These are phyloP conservation scores for Boletellus deceptivus DNA, from an alignment of 1,284 basidiomycete species.

Conservation along the genomic window DNA sequence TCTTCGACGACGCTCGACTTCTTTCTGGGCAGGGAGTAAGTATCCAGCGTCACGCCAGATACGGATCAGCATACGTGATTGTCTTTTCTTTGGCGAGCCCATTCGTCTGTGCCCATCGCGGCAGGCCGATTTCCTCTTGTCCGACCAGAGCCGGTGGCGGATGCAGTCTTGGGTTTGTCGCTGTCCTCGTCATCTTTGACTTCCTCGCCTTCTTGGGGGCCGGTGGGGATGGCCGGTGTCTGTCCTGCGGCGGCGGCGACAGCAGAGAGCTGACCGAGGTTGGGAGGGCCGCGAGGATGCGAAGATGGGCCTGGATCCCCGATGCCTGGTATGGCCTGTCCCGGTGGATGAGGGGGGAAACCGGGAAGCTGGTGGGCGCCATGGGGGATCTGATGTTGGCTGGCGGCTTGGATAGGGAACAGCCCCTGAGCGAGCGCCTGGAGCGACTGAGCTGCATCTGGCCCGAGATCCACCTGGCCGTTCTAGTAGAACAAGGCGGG, in stretches of 20 bases:
- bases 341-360: constrained; percentile 5
- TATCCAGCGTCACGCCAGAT: too few relatives aligned
- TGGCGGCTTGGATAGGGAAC: constrained; percentile 25
- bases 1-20: constrained; percentile 90
- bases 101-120: constrained; percentile 72
- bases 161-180: constrained; percentile 21
- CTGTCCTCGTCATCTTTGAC: constrained; percentile 38
- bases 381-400: constrained; percentile 25
- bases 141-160: constrained; percentile 36
- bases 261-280: constrained; percentile 56
- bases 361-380: constrained; percentile 12
- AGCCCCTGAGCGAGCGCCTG: constrained; percentile 32
- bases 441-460: constrained; percentile 31
- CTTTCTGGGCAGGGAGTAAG: constrained; percentile 66
- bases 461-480: constrained; percentile 28
- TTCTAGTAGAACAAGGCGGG: constrained; percentile 11
- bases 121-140: constrained; percentile 48
- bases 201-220: constrained; percentile 37
- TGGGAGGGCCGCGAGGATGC: constrained; percentile 68
- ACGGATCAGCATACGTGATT: constrained; percentile 62
- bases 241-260: constrained; percentile 44
- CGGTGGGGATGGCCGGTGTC: constrained; percentile 36
- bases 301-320: constrained; percentile 71
- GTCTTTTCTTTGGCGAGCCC: constrained; percentile 79
- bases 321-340: constrained; percentile 27